phyloP scores from a whole-genome alignment of 495 filamentous ascomycete species.

The Neurospora sp. region DNA sequence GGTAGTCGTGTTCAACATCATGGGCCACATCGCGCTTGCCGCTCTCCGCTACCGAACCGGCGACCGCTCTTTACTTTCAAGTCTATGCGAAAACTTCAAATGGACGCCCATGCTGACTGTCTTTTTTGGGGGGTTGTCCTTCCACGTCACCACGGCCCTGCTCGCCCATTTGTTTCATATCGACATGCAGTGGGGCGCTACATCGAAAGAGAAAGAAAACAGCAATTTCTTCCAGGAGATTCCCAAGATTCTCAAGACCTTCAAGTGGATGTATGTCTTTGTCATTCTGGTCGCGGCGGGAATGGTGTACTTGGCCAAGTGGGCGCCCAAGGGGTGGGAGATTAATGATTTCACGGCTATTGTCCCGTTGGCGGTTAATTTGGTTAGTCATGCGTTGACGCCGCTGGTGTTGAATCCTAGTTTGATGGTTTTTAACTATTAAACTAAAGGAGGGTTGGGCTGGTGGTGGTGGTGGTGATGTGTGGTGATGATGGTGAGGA shows the following conservation, averaged over 20 bases:
- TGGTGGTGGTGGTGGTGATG: neutral
- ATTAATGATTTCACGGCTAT: slow-evolving; percentile 66
- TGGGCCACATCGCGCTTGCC: slow-evolving; percentile 49
- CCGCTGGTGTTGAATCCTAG: slow-evolving; percentile 63
- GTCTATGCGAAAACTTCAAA: slow-evolving; percentile 56
- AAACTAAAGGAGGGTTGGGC: slow-evolving; percentile 1
- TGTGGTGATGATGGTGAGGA: neutral
- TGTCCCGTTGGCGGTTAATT: slow-evolving; percentile 57
- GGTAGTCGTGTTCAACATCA: slow-evolving; percentile 54
- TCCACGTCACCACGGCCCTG: slow-evolving; percentile 53
- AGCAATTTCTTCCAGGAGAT: slow-evolving; percentile 67
- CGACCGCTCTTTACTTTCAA: slow-evolving; percentile 36
- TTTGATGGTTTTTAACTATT: slow-evolving; percentile 69
- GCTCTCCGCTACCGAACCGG: slow-evolving; percentile 51
- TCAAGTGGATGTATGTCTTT: slow-evolving; percentile 61
- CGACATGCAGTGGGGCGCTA: slow-evolving; percentile 57
- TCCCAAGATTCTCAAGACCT: slow-evolving; percentile 57
- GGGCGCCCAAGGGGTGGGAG: slow-evolving; percentile 50
- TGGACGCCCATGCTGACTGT: slow-evolving; percentile 54
- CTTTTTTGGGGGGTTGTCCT: slow-evolving; percentile 55
- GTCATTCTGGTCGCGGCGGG: slow-evolving; percentile 44
- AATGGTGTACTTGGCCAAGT: slow-evolving; percentile 55
- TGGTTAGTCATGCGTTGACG: slow-evolving; percentile 52
- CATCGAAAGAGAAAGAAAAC: slow-evolving; percentile 52
- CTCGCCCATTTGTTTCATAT: slow-evolving; percentile 55